Base-by-base conservation (phyloP, 2,329 filamentous ascomycete genomes). In the Pestalotiopsis sp. region DNA sequence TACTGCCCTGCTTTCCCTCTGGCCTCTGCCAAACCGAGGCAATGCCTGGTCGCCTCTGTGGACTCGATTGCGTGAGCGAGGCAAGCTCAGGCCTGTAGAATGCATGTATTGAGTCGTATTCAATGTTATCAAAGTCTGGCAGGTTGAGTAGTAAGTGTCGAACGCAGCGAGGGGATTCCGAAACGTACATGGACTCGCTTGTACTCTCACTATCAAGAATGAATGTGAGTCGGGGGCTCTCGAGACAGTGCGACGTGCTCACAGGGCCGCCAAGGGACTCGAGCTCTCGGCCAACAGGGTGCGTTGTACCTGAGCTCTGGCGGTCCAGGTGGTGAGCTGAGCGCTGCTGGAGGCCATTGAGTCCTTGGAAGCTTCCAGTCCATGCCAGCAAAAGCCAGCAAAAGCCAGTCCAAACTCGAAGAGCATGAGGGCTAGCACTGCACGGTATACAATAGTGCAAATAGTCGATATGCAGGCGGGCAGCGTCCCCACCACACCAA, bases 401-500 rank as follows among this genome's bases (percentile, higher is more conserved):
- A 31, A 31, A 31, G 27, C 27, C 27, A 31, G 27, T 31, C 27
- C 6, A 5, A 52, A 17, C 4, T n/a, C 57, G n/a, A 5, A 59
- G 57, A 17, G 31, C 27, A 61, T 39, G 27, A 38, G 31, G 59
- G 59, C 59, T 61, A 61, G 36, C 25, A 39, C 27, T 61, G 59
- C 59, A 61, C 59, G 59, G 59, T 61, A 61, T 61, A 61, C 59
- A 61, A 61, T 61, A 61, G 59, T 61, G 25, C 31, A 39, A 61
- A 61, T 61, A 61, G 59, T 36, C 59, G n/a, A 20, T 38, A 27
- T 36, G 59, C 59, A 61, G 25, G 59, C 25, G 59, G 14, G 23
- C 61, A 49, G n/a, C 27, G 23, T n/a, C 38, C 38, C 61, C 61
- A 64, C 61, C 38, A 45, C 61, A 52, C 61, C 41, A 25, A 23